Percentiles rank a stretch among this genome's conserved stretches.
Conservation (phyloP, 192 early-diverging fungal genomes). For the Geranomyces variabilis region DNA sequence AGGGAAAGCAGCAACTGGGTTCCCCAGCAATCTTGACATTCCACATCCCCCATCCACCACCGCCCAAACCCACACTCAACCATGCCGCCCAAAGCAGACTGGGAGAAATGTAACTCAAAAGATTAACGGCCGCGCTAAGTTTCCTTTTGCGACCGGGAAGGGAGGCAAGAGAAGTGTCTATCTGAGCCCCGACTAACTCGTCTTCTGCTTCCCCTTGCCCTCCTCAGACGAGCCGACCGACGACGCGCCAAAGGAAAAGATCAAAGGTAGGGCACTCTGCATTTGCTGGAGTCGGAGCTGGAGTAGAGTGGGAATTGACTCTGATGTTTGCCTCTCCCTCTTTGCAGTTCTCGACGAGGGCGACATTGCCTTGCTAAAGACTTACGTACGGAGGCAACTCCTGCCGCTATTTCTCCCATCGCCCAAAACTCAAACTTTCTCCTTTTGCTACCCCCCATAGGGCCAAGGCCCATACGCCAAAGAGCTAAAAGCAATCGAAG, state of each 20-base stretch:
- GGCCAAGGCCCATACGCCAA: slow-evolving; percentile 98
- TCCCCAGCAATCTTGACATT: too few relatives aligned
- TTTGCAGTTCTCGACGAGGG: slow-evolving; percentile 81
- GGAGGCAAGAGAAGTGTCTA: too few relatives aligned
- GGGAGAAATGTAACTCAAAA: slow-evolving; percentile 98
- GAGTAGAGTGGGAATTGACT: too few relatives aligned
- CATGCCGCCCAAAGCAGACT: slow-evolving; percentile 90
- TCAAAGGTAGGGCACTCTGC: slow-evolving; percentile 51
- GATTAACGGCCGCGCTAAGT: too few relatives aligned
- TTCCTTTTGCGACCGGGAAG: too few relatives aligned
- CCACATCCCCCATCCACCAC: too few relatives aligned
- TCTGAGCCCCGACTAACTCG: background rate
- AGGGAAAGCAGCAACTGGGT: too few relatives aligned
- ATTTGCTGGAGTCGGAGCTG: background rate
- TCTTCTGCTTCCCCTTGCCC: background rate
- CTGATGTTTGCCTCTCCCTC: background rate
- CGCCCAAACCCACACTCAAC: background rate
- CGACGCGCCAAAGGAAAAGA: slow-evolving; percentile 86
- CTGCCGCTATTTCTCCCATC: background rate
- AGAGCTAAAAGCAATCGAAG: slow-evolving; percentile 91
- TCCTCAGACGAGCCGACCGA: slow-evolving; percentile 74
- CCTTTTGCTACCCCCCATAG: slow-evolving; percentile 43
- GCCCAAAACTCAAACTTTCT: background rate
- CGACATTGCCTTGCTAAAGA: slow-evolving; percentile 89
- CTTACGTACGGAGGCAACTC: slow-evolving; percentile 70